These are phyloP conservation scores for Candida saitoana DNA, from an alignment of 805 yeast species.

Conservation along the genomic window DNA sequence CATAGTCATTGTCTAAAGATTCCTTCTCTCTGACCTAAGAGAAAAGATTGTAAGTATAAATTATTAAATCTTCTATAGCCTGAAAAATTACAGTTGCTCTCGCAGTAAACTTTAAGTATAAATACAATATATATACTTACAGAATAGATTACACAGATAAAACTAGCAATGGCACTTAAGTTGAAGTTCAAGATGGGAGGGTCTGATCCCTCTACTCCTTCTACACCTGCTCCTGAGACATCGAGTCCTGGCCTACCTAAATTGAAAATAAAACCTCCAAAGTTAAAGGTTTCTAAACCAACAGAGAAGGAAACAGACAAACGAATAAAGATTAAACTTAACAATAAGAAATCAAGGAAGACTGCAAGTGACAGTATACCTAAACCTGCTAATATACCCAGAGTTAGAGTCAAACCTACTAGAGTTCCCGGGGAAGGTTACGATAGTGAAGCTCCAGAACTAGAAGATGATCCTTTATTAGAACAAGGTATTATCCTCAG, in stretches of 20 bases:
- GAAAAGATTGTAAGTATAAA: neutral
- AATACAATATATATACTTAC: too few species aligned
- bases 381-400: constrained; percentile 29
- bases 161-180: constrained; percentile 16
- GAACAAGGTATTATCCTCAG: constrained; percentile 84
- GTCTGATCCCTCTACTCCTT: neutral
- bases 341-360: constrained; percentile 1
- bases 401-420: constrained; percentile 52
- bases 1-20: constrained; percentile 18
- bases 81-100: neutral
- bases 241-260: constrained; percentile 9
- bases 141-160: neutral
- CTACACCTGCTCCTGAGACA: constrained; percentile 4
- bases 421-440: constrained; percentile 92
- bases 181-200: constrained; percentile 19
- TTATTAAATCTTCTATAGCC: too few species aligned
- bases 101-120: too few species aligned
- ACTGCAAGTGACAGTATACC: neutral
- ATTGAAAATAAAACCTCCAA: constrained; percentile 20
- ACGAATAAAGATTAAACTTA: constrained; percentile 19
- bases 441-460: constrained; percentile 93
- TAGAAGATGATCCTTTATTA: constrained; percentile 88
- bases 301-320: constrained; percentile 17
- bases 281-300: constrained; percentile 8
- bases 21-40: constrained; percentile 13